phyloP scores from a whole-genome alignment of 169 alveolate species.

The Eimeria sp. region DNA sequence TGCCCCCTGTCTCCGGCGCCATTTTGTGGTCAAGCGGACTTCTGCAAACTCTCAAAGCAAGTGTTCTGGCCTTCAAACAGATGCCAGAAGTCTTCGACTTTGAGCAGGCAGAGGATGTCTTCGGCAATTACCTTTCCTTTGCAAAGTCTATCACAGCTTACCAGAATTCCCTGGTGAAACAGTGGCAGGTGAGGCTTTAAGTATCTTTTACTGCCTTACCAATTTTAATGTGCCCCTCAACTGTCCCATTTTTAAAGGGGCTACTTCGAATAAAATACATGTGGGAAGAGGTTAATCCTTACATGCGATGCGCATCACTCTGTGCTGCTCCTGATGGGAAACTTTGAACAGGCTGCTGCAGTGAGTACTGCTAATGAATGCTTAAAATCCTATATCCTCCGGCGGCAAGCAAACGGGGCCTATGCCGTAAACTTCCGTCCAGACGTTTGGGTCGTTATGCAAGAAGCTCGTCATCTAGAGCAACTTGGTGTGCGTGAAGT shows the following conservation, averaged over 20 bases:
- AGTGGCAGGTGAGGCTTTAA: constrained; percentile 68
- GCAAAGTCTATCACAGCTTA: constrained; percentile 69
- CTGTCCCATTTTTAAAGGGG: neutral
- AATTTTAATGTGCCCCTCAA: neutral
- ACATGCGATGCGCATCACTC: neutral
- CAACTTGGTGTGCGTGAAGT: constrained; percentile 94
- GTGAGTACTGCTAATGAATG: constrained; percentile 49
- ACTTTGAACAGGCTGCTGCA: constrained; percentile 44
- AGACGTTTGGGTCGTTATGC: constrained; percentile 92
- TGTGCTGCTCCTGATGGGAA: neutral
- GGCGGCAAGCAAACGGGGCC: constrained; percentile 80
- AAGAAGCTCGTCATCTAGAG: constrained; percentile 95
- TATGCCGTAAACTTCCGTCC: constrained; percentile 94
- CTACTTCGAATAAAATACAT: neutral
- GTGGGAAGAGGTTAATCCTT: neutral
- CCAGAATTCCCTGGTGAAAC: constrained; percentile 64
- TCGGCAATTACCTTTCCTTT: constrained; percentile 76
- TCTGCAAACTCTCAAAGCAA: constrained; percentile 94
- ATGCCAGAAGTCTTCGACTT: constrained; percentile 90
- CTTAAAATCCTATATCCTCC: constrained; percentile 63
- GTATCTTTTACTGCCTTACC: neutral
- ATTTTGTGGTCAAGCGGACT: constrained; percentile 95
- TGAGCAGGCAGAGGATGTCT: constrained; percentile 87
- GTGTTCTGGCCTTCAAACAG: constrained; percentile 93
- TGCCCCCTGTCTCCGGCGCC: constrained; percentile 93